These are phyloP conservation scores for Ogataea minuta DNA, from an alignment of 805 yeast species.

Conservation along the genomic window DNA sequence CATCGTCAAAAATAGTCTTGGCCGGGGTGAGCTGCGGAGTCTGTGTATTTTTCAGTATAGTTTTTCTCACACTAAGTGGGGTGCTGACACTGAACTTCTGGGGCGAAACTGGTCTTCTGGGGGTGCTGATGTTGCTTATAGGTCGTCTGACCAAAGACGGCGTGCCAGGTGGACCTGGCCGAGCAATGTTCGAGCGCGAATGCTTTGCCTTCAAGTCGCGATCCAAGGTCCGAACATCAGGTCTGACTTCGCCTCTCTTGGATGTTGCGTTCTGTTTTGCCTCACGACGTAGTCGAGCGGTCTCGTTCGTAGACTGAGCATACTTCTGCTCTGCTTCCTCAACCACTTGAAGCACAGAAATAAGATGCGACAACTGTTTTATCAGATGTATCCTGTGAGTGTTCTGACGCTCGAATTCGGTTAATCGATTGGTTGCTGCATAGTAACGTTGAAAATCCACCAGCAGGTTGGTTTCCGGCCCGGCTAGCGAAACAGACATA, in stretches of 20 bases:
- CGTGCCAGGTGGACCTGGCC: not conserved
- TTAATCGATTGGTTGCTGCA: slow-evolving; percentile 2
- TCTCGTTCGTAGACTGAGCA: slow-evolving; percentile 3
- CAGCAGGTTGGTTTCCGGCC: slow-evolving; percentile 1
- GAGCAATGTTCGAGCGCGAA: too few relatives aligned
- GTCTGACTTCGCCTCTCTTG: not conserved
- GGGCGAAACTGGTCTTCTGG: slow-evolving; percentile 1
- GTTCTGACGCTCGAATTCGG: slow-evolving; percentile 3
- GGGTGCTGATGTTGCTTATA: not conserved
- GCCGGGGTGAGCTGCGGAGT: slow-evolving; percentile 4
- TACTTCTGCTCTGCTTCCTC: slow-evolving; percentile 13
- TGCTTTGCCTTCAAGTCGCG: not conserved
- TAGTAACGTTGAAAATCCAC: slow-evolving; percentile 6
- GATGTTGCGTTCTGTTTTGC: slow-evolving; percentile 1
- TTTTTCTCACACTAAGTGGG: slow-evolving; percentile 3
- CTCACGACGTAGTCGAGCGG: slow-evolving; percentile 5
- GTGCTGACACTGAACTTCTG: not conserved
- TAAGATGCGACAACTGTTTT: slow-evolving; percentile 11
- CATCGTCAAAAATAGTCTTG: slow-evolving; percentile 5
- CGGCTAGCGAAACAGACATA: not conserved
- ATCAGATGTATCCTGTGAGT: slow-evolving; percentile 12
- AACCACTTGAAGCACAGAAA: slow-evolving; percentile 13
- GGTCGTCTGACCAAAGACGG: not conserved
- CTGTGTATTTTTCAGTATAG: slow-evolving; percentile 1
- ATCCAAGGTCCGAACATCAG: not conserved